phyloP scores from a whole-genome alignment of 805 yeast species.

The Barnettozyma sucrosica region DNA sequence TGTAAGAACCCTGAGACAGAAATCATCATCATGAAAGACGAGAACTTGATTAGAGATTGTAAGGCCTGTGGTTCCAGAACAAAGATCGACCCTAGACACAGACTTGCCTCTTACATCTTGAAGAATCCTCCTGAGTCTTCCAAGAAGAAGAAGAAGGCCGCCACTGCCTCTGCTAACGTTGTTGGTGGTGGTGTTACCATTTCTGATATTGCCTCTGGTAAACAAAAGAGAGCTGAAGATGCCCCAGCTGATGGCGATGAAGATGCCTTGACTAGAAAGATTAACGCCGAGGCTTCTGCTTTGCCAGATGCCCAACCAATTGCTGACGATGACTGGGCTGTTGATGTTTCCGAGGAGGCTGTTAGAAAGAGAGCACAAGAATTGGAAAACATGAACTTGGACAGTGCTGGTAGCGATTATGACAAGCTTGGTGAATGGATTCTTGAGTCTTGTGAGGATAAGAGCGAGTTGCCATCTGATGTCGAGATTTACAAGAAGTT shows the following conservation, averaged over 20 bases:
- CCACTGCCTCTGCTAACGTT: constrained; percentile 84
- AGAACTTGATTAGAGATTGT: constrained; percentile 81
- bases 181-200: constrained; percentile 84
- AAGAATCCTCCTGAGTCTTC: constrained; percentile 80
- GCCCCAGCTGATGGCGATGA: constrained; percentile 52
- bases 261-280: constrained; percentile 69
- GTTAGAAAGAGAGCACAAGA: constrained; percentile 86
- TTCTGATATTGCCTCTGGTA: constrained; percentile 66
- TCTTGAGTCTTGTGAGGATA: constrained; percentile 44
- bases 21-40: constrained; percentile 70
- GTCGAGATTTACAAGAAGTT: constrained; percentile 91
- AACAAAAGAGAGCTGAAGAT: constrained; percentile 27
- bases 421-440: constrained; percentile 91
- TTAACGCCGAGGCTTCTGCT: constrained; percentile 77
- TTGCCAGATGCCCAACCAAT: constrained; percentile 57
- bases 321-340: constrained; percentile 94
- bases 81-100: constrained; percentile 77
- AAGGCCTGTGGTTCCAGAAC: constrained; percentile 96
- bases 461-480: constrained; percentile 66
- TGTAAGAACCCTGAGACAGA: constrained; percentile 99
- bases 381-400: constrained; percentile 58
- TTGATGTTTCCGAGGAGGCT: constrained; percentile 95
- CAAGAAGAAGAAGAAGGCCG: constrained; percentile 59
- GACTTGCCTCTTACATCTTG: constrained; percentile 76
- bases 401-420: constrained; percentile 41